These are phyloP conservation scores for Curvularia sp. DNA, from an alignment of 2,329 filamentous ascomycete genomes.

Conservation along the genomic window DNA sequence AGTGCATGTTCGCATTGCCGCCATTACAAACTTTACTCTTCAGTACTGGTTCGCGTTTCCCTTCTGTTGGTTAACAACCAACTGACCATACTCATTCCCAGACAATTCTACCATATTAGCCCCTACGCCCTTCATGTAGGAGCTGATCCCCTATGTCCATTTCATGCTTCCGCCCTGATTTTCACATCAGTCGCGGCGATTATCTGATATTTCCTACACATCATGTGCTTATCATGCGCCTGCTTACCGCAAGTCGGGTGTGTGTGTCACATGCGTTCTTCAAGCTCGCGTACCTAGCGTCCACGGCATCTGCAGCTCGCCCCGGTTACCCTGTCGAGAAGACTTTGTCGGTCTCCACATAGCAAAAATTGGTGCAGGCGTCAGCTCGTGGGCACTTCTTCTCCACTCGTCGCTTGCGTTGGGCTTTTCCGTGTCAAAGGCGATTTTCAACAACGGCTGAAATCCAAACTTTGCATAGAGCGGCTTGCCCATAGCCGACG, in stretches of 20 bases:
- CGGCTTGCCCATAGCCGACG: constrained; percentile 45
- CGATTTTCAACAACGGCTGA: constrained; percentile 37
- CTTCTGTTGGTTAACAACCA: not conserved
- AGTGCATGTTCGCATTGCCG: not conserved
- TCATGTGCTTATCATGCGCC: not conserved
- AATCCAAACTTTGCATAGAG: constrained; percentile 48
- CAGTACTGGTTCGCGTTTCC: not conserved
- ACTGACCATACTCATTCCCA: not conserved
- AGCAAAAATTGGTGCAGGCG: constrained; percentile 35
- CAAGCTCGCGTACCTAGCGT: constrained; percentile 11
- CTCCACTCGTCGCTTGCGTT: constrained; percentile 42
- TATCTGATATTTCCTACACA: not conserved
- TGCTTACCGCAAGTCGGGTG: not conserved
- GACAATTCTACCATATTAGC: not conserved
- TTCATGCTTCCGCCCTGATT: not conserved
- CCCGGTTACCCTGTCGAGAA: constrained; percentile 19
- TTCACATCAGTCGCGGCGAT: not conserved
- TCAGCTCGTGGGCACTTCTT: constrained; percentile 45
- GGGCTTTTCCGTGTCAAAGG: constrained; percentile 37
- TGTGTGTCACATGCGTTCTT: not conserved
- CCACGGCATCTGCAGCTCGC: constrained; percentile 35
- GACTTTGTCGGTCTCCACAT: constrained; percentile 46
- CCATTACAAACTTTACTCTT: not conserved
- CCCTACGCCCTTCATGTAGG: not conserved
- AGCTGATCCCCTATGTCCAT: not conserved